Percentiles rank a stretch among this genome's conserved stretches.
Conservation (phyloP, 2,329 filamentous ascomycete species). For the Achaetomium macrosporum region DNA sequence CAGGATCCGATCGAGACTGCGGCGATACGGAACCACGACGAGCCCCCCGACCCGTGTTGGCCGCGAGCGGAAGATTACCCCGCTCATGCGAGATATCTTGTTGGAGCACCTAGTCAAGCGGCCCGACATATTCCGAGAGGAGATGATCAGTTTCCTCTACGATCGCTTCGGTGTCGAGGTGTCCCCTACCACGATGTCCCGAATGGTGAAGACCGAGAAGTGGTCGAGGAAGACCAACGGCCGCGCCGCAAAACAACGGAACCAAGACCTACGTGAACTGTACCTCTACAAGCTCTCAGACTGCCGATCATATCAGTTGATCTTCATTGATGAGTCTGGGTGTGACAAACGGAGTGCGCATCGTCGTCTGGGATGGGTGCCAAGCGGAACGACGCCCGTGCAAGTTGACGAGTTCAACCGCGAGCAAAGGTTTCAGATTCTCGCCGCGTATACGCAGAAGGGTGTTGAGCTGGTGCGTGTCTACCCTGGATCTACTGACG, state of each 20-base stretch:
- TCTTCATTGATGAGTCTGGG: slow-evolving; percentile 35
- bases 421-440: slow-evolving; percentile 23
- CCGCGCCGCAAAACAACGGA: slow-evolving; percentile 28
- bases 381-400: slow-evolving; percentile 26
- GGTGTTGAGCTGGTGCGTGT: not conserved
- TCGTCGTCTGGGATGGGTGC: slow-evolving; percentile 33
- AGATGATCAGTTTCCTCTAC: too few species aligned
- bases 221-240: slow-evolving; percentile 23
- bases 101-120: too few species aligned
- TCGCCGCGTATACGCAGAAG: slow-evolving; percentile 19
- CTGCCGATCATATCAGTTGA: slow-evolving; percentile 30
- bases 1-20: not conserved
- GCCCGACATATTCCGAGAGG: too few species aligned
- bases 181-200: too few species aligned
- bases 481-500: not conserved
- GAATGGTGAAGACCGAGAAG: slow-evolving; percentile 1
- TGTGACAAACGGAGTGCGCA: slow-evolving; percentile 32
- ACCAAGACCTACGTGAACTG: slow-evolving; percentile 32
- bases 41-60: slow-evolving; percentile 7
- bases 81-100: slow-evolving; percentile 9
- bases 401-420: slow-evolving; percentile 25
- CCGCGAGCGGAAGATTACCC: slow-evolving; percentile 2
- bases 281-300: slow-evolving; percentile 31
- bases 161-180: too few species aligned
- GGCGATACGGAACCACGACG: slow-evolving; percentile 4